phyloP scores from a whole-genome alignment of 2,329 filamentous ascomycete genomes.

The Neopestalotiopsis sp. region DNA sequence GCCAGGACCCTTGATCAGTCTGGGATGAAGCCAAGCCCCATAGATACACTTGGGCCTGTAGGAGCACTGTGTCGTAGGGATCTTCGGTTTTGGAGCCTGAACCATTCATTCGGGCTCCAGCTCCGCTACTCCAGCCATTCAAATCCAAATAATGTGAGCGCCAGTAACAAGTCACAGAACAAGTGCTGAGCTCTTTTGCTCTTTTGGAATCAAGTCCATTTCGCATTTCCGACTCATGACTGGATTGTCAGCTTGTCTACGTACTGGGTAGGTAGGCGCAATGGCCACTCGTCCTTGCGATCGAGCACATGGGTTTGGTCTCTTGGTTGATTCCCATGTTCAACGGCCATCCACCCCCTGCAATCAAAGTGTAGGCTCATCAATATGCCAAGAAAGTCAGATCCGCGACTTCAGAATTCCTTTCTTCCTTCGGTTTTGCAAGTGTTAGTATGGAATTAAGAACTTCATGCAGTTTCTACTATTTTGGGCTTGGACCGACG shows the following conservation, averaged over 20 bases:
- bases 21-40: not conserved
- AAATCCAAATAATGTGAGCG: not conserved
- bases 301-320: not conserved
- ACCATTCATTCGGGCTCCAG: not conserved
- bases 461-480: no score
- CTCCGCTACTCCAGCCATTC: not conserved
- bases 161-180: not conserved
- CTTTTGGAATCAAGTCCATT: not conserved
- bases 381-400: not conserved
- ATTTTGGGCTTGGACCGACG: no score
- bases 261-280: no score
- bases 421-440: not conserved
- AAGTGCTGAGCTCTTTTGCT: not conserved
- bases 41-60: not conserved
- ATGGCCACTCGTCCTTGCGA: not conserved
- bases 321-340: not conserved
- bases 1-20: conserved; percentile 9
- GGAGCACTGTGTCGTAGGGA: not conserved
- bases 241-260: not conserved
- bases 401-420: not conserved
- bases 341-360: no score
- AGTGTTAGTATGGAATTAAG: not conserved
- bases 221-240: not conserved
- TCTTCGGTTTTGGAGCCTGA: conserved; percentile 1
- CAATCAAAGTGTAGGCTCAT: not conserved